Percentiles rank a stretch among this genome's conserved stretches.
Evolutionary conservation across 1,284 basidiomycete genomes (phyloP).

Genomic region (Schizophyllum commune): DNA sequence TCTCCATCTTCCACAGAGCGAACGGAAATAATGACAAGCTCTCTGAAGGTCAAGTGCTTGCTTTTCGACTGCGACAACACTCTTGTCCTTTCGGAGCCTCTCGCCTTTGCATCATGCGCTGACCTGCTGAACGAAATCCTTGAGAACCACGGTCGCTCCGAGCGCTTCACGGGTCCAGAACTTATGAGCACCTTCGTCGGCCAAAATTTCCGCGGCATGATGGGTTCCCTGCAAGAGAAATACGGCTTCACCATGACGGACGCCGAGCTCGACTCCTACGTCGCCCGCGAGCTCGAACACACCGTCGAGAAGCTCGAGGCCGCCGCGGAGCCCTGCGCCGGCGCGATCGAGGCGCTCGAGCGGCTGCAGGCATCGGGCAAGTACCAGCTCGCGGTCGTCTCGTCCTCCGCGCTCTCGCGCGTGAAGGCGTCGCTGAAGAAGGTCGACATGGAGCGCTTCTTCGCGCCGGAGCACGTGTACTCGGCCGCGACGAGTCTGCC

Average conservation of each 20-base stretch:
- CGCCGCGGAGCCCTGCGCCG: constrained; percentile 15
- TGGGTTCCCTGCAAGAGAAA: constrained; percentile 16
- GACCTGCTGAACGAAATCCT: constrained; percentile 20
- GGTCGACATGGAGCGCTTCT: constrained; percentile 16
- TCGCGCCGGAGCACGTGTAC: constrained; percentile 16
- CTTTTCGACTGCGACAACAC: constrained; percentile 23
- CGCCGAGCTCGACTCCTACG: constrained; percentile 15
- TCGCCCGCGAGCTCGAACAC: constrained; percentile 17
- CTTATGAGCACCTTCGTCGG: constrained; percentile 20
- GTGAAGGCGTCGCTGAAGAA: constrained; percentile 19
- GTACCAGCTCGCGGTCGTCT: constrained; percentile 18
- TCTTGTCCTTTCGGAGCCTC: constrained; percentile 18
- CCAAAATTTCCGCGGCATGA: constrained; percentile 22
- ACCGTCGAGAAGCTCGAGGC: constrained; percentile 17
- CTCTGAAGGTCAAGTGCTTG: constrained; percentile 1
- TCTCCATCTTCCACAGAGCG: not conserved
- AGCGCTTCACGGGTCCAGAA: constrained; percentile 17
- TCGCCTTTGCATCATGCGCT: constrained; percentile 20
- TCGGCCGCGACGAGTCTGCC: constrained; percentile 19
- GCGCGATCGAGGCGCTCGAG: constrained; percentile 13
- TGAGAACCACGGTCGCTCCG: constrained; percentile 11
- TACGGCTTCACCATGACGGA: constrained; percentile 13
- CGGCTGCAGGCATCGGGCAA: constrained; percentile 9
- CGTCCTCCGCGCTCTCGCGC: constrained; percentile 17
- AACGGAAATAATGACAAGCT: not conserved